Conservation (phyloP, 441 rosid genomes). For the Euphorbia celastroides region DNA sequence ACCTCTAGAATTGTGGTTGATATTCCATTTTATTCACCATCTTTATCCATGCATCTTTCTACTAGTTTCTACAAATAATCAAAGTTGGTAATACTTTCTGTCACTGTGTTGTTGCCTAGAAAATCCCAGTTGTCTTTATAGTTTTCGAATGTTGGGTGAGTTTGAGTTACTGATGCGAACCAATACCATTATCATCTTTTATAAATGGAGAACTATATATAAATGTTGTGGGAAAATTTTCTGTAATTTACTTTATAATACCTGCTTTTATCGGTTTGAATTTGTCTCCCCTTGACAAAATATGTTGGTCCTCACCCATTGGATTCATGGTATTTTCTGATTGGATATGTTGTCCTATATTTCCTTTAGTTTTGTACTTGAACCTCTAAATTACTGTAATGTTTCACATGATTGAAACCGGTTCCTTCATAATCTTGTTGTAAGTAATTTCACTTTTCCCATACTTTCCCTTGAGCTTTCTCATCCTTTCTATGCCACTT, state of each 20-base stretch:
- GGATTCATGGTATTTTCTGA: too few species aligned
- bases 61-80: background rate
- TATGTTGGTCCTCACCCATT: background rate
- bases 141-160: background rate
- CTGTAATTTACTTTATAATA: background rate
- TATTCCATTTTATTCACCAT: background rate
- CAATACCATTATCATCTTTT: background rate
- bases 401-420: background rate
- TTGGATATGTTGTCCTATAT: too few species aligned
- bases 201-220: background rate
- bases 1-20: background rate
- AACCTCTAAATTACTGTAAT: background rate
- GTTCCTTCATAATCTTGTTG: background rate
- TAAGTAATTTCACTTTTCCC: background rate
- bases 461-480: background rate
- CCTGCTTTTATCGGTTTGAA: background rate
- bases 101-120: background rate
- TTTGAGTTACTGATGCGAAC: background rate
- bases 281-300: background rate
- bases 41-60: slow-evolving; percentile 6
- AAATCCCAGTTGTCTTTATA: background rate
- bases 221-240: background rate
- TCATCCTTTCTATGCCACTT: background rate
- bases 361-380: too few species aligned
- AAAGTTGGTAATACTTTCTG: background rate